These are phyloP conservation scores for Zasmidium cellare DNA, from an alignment of 2,329 filamentous ascomycete genomes.

Conservation along the genomic window DNA sequence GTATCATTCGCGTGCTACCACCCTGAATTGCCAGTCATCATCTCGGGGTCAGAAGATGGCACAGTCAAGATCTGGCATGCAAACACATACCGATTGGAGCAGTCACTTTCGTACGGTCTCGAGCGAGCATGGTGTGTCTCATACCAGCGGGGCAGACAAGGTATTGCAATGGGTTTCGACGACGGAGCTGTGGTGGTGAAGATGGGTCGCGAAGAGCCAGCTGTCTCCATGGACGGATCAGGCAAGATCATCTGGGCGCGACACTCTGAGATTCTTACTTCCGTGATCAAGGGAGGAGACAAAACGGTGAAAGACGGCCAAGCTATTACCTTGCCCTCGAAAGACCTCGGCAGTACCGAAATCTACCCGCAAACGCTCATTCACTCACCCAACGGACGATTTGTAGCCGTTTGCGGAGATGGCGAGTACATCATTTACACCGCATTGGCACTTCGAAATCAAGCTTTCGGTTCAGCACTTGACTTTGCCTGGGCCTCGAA, in stretches of 20 bases:
- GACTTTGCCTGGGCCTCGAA: slow-evolving; percentile 98
- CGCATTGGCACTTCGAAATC: slow-evolving; percentile 92
- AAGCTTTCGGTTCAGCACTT: slow-evolving; percentile 90
- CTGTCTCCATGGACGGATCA: slow-evolving; percentile 93
- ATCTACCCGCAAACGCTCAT: slow-evolving; percentile 92
- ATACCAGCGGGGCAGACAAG: slow-evolving; percentile 92
- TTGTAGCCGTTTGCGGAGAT: slow-evolving; percentile 88
- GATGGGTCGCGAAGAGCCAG: slow-evolving; percentile 94
- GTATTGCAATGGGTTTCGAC: slow-evolving; percentile 93
- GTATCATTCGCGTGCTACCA: slow-evolving; percentile 98
- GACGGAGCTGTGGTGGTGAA: slow-evolving; percentile 98
- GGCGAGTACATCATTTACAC: slow-evolving; percentile 99
- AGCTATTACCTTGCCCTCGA: slow-evolving; percentile 81
- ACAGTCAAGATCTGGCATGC: slow-evolving; percentile 98
- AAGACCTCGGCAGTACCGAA: slow-evolving; percentile 94
- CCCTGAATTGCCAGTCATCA: slow-evolving; percentile 93
- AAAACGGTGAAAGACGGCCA: slow-evolving; percentile 82
- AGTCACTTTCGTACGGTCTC: slow-evolving; percentile 91
- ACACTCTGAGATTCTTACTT: slow-evolving; percentile 91
- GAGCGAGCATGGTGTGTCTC: slow-evolving; percentile 97
- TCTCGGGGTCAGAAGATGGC: slow-evolving; percentile 96
- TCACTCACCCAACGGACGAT: slow-evolving; percentile 93
- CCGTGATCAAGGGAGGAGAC: slow-evolving; percentile 92
- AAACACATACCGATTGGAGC: slow-evolving; percentile 94
- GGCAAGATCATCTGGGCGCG: slow-evolving; percentile 96